Evolutionary conservation across 192 early-diverging fungal species (phyloP).

Genomic region (Obelidium mucronatum): DNA sequence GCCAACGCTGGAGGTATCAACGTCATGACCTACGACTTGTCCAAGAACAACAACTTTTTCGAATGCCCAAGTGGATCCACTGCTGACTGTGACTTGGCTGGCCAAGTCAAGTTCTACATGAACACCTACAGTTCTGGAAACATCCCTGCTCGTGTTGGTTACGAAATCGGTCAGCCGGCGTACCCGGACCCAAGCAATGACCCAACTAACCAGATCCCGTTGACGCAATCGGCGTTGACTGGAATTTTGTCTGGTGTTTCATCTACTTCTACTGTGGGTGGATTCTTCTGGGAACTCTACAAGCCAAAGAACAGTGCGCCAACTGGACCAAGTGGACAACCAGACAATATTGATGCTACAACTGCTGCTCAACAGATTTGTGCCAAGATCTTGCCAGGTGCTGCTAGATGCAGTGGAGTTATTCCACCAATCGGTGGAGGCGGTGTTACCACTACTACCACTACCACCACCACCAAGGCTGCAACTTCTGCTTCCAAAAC

Average conservation of each 20-base stretch:
- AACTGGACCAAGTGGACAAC: slow-evolving; percentile 12
- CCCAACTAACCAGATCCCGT: slow-evolving; percentile 1
- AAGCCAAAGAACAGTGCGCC: slow-evolving; percentile 28
- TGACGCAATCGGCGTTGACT: slow-evolving; percentile 11
- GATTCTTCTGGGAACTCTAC: slow-evolving; percentile 28
- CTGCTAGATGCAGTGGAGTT: slow-evolving; percentile 19
- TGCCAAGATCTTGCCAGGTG: slow-evolving; percentile 9
- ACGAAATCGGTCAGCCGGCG: slow-evolving; percentile 30
- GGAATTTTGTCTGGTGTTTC: slow-evolving; percentile 2
- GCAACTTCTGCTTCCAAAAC: background rate
- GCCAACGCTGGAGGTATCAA: slow-evolving; percentile 34
- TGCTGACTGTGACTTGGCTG: slow-evolving; percentile 19
- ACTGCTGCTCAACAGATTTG: slow-evolving; percentile 20
- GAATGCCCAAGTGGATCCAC: slow-evolving; percentile 9
- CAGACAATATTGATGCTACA: slow-evolving; percentile 23
- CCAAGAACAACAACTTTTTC: slow-evolving; percentile 1
- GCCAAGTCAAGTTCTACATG: slow-evolving; percentile 36
- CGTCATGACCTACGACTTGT: slow-evolving; percentile 31
- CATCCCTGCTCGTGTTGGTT: slow-evolving; percentile 30
- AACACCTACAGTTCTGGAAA: slow-evolving; percentile 5
- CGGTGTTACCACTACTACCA: background rate
- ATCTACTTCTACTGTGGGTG: background rate
- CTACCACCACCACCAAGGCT: background rate
- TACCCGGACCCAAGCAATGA: slow-evolving; percentile 27
- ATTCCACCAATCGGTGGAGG: background rate